Conservation (phyloP, 495 filamentous ascomycete genomes). For the Lophiostoma macrostomum region DNA sequence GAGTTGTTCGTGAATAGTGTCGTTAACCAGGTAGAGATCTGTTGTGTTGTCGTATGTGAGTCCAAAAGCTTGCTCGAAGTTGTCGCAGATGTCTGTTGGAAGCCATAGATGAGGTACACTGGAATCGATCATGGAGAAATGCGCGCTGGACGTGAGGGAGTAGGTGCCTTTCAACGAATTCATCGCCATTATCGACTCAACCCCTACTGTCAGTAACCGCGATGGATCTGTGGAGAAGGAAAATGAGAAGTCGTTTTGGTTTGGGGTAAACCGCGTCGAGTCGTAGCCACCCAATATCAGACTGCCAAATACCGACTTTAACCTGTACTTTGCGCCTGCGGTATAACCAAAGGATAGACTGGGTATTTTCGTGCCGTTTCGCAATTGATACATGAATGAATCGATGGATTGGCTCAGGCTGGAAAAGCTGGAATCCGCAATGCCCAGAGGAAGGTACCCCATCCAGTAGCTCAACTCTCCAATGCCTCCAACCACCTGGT, state of each 20-base stretch:
- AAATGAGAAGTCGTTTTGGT: conserved; percentile 30
- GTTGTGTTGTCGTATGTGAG: conserved; percentile 36
- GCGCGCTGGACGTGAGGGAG: conserved; percentile 26
- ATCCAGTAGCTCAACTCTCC: conserved; percentile 30
- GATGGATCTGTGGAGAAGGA: conserved; percentile 24
- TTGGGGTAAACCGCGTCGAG: conserved; percentile 35
- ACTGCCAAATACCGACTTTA: conserved; percentile 49
- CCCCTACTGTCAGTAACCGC: conserved; percentile 32
- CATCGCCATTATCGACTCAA: conserved; percentile 36
- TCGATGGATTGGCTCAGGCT: conserved; percentile 19
- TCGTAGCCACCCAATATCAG: conserved; percentile 43
- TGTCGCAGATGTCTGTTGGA: conserved; percentile 36
- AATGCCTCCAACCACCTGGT: conserved; percentile 28
- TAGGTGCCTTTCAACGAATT: conserved; percentile 30
- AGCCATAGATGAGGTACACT: conserved; percentile 40
- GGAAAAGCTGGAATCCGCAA: conserved; percentile 29
- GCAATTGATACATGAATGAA: conserved; percentile 24
- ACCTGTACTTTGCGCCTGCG: conserved; percentile 35
- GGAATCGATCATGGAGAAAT: conserved; percentile 38
- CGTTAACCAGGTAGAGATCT: conserved; percentile 39
- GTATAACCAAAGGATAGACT: conserved; percentile 35
- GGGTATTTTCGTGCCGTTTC: conserved; percentile 28
- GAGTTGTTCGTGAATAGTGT: conserved; percentile 34
- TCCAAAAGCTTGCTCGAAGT: conserved; percentile 37
- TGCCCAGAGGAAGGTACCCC: conserved; percentile 29